These are phyloP conservation scores for Plasmodium coatneyi DNA, from an alignment of 169 alveolate genomes.

Conservation along the genomic window DNA sequence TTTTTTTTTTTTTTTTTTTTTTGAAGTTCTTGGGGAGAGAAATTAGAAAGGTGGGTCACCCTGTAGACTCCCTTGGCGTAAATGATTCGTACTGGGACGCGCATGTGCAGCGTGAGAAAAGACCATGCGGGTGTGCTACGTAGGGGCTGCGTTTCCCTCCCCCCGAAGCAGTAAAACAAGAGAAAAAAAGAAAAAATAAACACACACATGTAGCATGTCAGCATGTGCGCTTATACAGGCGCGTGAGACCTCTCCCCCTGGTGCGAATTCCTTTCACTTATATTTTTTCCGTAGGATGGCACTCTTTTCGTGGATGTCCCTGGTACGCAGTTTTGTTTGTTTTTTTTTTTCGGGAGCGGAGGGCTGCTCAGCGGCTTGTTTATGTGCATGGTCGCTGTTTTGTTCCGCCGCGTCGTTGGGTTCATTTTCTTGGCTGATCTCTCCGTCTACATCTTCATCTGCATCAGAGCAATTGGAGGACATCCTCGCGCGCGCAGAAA, in stretches of 20 bases:
- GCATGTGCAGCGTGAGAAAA: neutral
- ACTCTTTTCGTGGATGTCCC: constrained; percentile 31
- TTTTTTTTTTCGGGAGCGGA: neutral
- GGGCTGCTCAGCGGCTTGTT: neutral
- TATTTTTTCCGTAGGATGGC: constrained; percentile 19
- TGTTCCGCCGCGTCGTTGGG: neutral
- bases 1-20: neutral
- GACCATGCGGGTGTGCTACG: neutral
- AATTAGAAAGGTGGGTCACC: neutral
- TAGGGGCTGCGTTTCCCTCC: neutral
- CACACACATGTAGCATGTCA: neutral
- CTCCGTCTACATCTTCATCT: neutral
- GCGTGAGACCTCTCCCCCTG: neutral
- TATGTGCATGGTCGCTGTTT: neutral
- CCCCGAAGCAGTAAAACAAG: neutral
- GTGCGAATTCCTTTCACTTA: constrained; percentile 2
- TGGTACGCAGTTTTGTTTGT: neutral
- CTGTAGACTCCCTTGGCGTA: neutral
- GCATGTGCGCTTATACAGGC: neutral
- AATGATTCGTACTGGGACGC: neutral
- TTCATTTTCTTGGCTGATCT: neutral
- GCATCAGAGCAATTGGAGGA: neutral
- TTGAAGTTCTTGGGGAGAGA: neutral
- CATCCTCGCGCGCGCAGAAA: neutral
- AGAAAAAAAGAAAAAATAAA: neutral